Evolutionary conservation across 2,329 filamentous ascomycete species (phyloP), one percentile per base, ranked within the genome.

Genomic region (Myotisia sp.): DNA sequence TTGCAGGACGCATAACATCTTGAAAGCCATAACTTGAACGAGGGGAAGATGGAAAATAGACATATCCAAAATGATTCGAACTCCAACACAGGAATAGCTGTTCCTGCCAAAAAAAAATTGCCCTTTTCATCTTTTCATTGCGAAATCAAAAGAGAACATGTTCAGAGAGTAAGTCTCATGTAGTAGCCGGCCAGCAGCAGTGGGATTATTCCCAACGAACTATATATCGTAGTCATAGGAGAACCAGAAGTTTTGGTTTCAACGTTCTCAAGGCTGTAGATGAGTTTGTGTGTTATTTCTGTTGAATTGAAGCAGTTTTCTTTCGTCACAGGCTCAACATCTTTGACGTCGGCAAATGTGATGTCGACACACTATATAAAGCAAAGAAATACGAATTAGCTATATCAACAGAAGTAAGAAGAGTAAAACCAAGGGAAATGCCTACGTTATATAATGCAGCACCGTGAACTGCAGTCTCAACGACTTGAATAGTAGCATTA

Each of bases 231-330:
- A 9, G 26, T 13, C 4, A 22, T 20, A 19, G 10, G 20, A 12
- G 40, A 33, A 8, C 42, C 39, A 3, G 46, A 47, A 17, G 24
- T 17, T 12, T 31, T 33, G 5, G 42, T 30, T 5, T 38, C 28
- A 26, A 37, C 21, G 27, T 41, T 33, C 10, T 18, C 18, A 21
- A 41, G 34, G 18, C 34, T 30, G 27, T 40, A 44, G 13, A 44
- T 27, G 24, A 29, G 26, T 26, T 37, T 35, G 23, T 29, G 26
- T 42, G 71, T 70, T 46, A 93, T 74, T 37, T 82, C 65, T 29
- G 71, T 75, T 39, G 77, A 82, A 64, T 95, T 95, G 67, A 79
- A 85, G 67, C 87, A 95, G 60, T 93, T 94, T 9, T 73, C 68
- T 39, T 68, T 64, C 52, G 80, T 92, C 44, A 94, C 81, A 45